Conservation (phyloP, 2,329 filamentous ascomycete species). For the Sporothrix euskadiensis region DNA sequence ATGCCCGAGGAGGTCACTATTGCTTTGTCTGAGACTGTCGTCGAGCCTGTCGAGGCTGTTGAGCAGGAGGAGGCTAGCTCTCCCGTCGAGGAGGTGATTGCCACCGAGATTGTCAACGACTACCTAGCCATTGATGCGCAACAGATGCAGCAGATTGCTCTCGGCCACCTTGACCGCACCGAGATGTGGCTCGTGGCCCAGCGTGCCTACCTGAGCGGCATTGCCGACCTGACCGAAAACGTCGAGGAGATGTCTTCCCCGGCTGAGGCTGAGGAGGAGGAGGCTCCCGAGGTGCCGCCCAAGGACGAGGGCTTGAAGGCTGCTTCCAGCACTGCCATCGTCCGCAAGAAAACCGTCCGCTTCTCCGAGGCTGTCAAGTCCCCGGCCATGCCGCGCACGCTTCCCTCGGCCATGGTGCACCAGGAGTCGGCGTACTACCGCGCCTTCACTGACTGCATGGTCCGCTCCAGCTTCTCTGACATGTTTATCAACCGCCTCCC, state of each 20-base stretch:
- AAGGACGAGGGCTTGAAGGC: conserved; percentile 37
- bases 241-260: conserved; percentile 30
- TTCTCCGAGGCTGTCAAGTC: conserved; percentile 61
- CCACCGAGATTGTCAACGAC: conserved; percentile 66
- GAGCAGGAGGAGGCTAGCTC: conserved; percentile 39
- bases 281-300: conserved; percentile 30
- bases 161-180: conserved; percentile 79
- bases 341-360: conserved; percentile 69
- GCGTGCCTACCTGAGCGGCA: conserved; percentile 69
- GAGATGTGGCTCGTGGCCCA: conserved; percentile 85
- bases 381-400: conserved; percentile 48
- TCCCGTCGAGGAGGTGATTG: conserved; percentile 56
- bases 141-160: conserved; percentile 69
- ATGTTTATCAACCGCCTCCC: conserved; percentile 81
- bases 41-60: conserved; percentile 43
- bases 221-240: conserved; percentile 56
- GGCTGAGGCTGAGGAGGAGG: conserved; percentile 34
- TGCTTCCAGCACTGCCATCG: conserved; percentile 33
- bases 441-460: conserved; percentile 75
- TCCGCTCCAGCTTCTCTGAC: conserved; percentile 67
- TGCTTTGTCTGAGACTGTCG: conserved; percentile 39
- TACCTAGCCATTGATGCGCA: conserved; percentile 74
- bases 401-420: conserved; percentile 55
- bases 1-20: conserved; percentile 33
- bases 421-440: conserved; percentile 83